Evolutionary conservation across 1,284 basidiomycete genomes (phyloP).

Genomic region (Trichosporon sp.): DNA sequence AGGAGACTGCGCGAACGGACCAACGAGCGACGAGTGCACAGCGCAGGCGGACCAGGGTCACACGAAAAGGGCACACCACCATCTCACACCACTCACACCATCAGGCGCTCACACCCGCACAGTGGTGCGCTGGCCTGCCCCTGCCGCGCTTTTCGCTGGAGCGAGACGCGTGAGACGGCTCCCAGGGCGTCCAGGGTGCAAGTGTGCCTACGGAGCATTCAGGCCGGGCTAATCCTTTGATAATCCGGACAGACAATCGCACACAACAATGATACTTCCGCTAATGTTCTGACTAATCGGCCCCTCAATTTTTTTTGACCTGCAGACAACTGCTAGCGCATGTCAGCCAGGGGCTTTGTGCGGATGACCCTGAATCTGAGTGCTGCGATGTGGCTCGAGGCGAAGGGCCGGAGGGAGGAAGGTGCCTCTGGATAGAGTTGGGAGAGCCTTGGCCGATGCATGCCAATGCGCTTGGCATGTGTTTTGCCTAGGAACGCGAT

Average conservation of each 20-base stretch:
- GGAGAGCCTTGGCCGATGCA: background rate
- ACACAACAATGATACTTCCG: background rate
- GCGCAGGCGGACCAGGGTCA: background rate
- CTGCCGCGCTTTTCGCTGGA: too few relatives aligned
- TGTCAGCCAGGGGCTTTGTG: background rate
- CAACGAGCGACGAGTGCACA: conserved; percentile 2
- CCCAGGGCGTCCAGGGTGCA: background rate
- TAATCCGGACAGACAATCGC: background rate
- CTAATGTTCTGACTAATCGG: background rate
- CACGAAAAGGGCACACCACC: background rate
- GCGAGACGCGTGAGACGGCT: conserved; percentile 1
- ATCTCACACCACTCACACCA: too few relatives aligned
- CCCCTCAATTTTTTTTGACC: background rate
- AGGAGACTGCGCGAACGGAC: background rate
- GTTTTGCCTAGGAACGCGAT: background rate
- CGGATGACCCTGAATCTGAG: background rate
- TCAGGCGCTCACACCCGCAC: too few relatives aligned
- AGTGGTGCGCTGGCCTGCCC: too few relatives aligned
- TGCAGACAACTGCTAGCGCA: background rate
- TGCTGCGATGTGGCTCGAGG: conserved; percentile 1
- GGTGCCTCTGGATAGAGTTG: background rate
- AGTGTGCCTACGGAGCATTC: background rate
- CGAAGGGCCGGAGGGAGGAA: too few relatives aligned
- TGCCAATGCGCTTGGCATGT: background rate
- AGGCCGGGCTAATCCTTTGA: background rate